Conservation (phyloP, 495 filamentous ascomycete species). For the Penicillium ochrochloron region DNA sequence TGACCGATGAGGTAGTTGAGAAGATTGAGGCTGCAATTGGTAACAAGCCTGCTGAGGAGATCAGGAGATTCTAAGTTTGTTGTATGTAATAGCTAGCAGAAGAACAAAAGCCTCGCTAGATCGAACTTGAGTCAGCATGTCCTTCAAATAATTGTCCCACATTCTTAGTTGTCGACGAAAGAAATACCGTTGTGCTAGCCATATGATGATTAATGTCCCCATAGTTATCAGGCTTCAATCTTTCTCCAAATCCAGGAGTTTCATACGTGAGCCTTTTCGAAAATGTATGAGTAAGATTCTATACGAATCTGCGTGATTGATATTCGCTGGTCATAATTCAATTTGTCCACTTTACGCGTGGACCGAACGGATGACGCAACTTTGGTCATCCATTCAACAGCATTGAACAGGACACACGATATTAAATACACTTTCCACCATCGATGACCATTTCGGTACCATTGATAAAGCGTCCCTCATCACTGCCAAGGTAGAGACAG, state of each 20-base stretch:
- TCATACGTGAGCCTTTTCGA: background rate
- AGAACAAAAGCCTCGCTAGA: background rate
- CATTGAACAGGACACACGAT: too few species aligned
- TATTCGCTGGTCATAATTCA: too few species aligned
- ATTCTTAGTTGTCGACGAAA: too few species aligned
- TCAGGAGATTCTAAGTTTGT: constrained; percentile 24
- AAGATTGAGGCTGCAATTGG: constrained; percentile 69
- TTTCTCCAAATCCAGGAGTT: background rate
- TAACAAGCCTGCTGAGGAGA: constrained; percentile 61
- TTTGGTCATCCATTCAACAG: too few species aligned
- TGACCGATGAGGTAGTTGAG: constrained; percentile 69
- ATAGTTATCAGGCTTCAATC: background rate
- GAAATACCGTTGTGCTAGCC: too few species aligned
- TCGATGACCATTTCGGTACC: constrained; percentile 56
- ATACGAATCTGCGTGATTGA: too few species aligned
- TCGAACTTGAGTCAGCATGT: background rate
- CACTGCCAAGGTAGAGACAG: constrained; percentile 67
- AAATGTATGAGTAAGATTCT: background rate
- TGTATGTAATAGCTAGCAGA: background rate
- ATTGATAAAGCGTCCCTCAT: constrained; percentile 73
- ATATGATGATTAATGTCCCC: background rate
- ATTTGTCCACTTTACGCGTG: too few species aligned
- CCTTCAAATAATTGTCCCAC: constrained; percentile 18
- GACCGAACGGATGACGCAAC: too few species aligned
- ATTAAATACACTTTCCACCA: constrained; percentile 44